Percentiles rank a stretch among this genome's conserved stretches.
Evolutionary conservation across 2,329 filamentous ascomycete species (phyloP).

Genomic region (Lachnellula suecica): DNA sequence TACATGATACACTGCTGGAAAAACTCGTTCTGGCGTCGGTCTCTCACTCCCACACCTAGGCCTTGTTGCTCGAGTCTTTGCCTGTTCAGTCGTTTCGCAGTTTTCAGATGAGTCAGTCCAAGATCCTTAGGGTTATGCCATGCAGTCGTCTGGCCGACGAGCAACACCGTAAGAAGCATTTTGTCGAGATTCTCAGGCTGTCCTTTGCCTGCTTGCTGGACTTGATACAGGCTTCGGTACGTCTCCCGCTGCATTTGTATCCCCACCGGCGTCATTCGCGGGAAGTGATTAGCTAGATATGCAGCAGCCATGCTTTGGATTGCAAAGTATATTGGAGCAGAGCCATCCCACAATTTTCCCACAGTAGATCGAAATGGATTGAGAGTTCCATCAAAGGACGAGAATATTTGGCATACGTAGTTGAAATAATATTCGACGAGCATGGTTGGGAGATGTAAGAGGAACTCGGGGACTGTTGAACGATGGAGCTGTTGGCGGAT

Average conservation of each 20-base stretch:
- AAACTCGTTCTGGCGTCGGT: conserved; percentile 28
- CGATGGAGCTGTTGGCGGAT: conserved; percentile 28
- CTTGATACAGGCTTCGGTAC: conserved; percentile 38
- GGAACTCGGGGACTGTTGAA: conserved; percentile 27
- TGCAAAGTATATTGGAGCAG: conserved; percentile 56
- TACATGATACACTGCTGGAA: conserved; percentile 33
- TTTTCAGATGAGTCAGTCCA: conserved; percentile 37
- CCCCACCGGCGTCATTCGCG: conserved; percentile 48
- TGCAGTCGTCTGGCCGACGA: conserved; percentile 58
- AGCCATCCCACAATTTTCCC: conserved; percentile 55
- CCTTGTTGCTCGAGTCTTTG: conserved; percentile 23
- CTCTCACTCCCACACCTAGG: conserved; percentile 7
- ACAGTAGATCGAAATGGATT: conserved; percentile 62
- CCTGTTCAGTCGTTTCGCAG: conserved; percentile 28
- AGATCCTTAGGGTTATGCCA: conserved; percentile 59
- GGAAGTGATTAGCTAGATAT: conserved; percentile 57
- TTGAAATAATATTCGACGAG: conserved; percentile 65
- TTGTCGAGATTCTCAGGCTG: conserved; percentile 50
- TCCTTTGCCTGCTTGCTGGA: conserved; percentile 48
- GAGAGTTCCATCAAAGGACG: conserved; percentile 61
- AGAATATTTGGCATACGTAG: conserved; percentile 60
- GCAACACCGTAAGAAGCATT: conserved; percentile 54
- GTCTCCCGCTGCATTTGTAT: conserved; percentile 46
- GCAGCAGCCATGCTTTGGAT: conserved; percentile 66
- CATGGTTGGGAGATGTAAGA: conserved; percentile 43